Evolutionary conservation across 148 eudicot species (phyloP).

Genomic region (Limonium bicolor): DNA sequence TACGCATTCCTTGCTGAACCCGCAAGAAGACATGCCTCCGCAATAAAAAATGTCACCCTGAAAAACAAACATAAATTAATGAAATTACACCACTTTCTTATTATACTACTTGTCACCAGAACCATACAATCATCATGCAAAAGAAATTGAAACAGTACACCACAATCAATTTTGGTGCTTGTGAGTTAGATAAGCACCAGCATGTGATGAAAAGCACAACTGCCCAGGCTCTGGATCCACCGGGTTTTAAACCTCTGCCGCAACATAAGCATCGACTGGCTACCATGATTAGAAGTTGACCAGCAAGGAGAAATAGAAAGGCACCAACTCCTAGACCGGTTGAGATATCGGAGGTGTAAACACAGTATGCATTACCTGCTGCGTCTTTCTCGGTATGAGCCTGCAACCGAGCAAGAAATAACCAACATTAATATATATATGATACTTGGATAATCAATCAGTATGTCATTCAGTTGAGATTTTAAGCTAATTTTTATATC

Average conservation of each 20-base stretch:
- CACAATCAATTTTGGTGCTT: background rate
- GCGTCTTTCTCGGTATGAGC: too few species aligned
- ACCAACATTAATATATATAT: too few species aligned
- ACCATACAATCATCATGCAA: background rate
- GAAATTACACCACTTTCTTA: background rate
- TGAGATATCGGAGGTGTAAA: conserved; percentile 49
- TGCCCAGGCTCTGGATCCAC: conserved; percentile 55
- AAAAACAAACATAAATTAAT: conserved; percentile 1
- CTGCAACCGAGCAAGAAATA: too few species aligned
- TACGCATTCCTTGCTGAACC: conserved; percentile 69
- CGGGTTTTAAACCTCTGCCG: conserved; percentile 72
- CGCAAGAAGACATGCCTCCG: conserved; percentile 76
- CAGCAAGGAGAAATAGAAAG: conserved; percentile 43
- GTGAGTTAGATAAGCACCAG: conserved; percentile 33
- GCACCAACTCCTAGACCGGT: conserved; percentile 62
- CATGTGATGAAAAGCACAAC: conserved; percentile 57
- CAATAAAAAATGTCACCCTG: conserved; percentile 79
- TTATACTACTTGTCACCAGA: background rate
- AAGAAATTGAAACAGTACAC: background rate
- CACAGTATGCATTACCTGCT: too few species aligned
- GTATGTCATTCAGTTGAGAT: too few species aligned
- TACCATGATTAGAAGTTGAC: conserved; percentile 61
- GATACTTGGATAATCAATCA: too few species aligned
- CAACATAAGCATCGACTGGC: conserved; percentile 81
- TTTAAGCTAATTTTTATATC: too few species aligned